Conservation (phyloP, 2,329 filamentous ascomycete species). For the Claviceps spartinae region DNA sequence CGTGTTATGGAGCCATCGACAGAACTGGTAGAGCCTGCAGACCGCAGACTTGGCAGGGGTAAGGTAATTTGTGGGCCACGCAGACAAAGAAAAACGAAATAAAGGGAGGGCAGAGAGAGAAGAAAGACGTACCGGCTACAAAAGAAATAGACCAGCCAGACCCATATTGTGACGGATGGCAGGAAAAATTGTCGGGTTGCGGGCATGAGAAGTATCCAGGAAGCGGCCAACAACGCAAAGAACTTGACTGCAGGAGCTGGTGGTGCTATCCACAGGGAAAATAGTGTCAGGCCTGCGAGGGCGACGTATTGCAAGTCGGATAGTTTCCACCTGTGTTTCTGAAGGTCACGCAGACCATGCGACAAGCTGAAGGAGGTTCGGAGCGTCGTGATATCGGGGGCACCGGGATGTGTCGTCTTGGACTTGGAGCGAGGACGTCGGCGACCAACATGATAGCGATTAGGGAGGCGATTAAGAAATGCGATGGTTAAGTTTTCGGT, state of each 20-base stretch:
- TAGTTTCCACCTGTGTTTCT: conserved; percentile 64
- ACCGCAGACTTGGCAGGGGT: too few relatives aligned
- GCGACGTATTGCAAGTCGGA: conserved; percentile 79
- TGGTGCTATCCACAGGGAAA: conserved; percentile 72
- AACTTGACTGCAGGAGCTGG: conserved; percentile 70
- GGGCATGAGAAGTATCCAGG: conserved; percentile 63
- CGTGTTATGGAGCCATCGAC: too few relatives aligned
- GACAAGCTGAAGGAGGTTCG: conserved; percentile 71
- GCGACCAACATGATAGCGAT: conserved; percentile 25
- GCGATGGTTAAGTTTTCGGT: conserved; percentile 28
- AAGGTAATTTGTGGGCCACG: neutral
- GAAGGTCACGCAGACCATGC: conserved; percentile 63
- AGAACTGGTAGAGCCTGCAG: too few relatives aligned
- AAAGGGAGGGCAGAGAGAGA: neutral
- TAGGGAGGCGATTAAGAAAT: conserved; percentile 28
- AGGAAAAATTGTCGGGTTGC: conserved; percentile 84
- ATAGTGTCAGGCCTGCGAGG: conserved; percentile 60
- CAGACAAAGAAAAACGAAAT: neutral
- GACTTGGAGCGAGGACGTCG: conserved; percentile 26
- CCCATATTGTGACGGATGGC: conserved; percentile 71
- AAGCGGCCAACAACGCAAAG: conserved; percentile 50
- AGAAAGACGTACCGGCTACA: conserved; percentile 63
- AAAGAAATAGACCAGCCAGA: conserved; percentile 85
- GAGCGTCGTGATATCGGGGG: conserved; percentile 56
- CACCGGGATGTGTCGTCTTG: conserved; percentile 17